Percentiles rank a stretch among this genome's conserved stretches.
These are phyloP conservation scores for Bisporella sp. DNA, from an alignment of 2,329 filamentous ascomycete genomes.

Conservation along the genomic window DNA sequence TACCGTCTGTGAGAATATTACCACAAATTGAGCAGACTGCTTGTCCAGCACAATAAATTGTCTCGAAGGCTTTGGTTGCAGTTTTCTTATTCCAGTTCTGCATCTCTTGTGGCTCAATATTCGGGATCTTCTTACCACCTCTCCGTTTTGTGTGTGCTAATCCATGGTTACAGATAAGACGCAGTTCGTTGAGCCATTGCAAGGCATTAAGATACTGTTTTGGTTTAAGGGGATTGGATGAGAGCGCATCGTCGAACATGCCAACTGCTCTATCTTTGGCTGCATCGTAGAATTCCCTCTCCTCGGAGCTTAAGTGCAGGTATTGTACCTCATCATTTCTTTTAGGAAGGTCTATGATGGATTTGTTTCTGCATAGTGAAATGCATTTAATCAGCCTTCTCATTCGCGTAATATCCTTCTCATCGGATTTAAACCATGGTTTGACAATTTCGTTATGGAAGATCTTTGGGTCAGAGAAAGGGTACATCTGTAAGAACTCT, in stretches of 20 bases:
- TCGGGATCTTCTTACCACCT: background rate
- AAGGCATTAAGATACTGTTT: constrained; percentile 34
- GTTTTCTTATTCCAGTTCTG: background rate
- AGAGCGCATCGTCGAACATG: constrained; percentile 29
- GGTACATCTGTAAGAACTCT: constrained; percentile 35
- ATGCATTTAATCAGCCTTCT: constrained; percentile 33
- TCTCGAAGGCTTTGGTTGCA: constrained; percentile 29
- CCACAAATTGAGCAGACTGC: constrained; percentile 5
- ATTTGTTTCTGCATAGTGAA: constrained; percentile 33
- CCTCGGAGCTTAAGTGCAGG: constrained; percentile 30
- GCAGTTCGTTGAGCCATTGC: constrained; percentile 37
- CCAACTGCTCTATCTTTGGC: constrained; percentile 20
- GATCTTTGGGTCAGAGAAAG: constrained; percentile 31
- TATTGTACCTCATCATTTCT: constrained; percentile 27
- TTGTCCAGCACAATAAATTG: constrained; percentile 3
- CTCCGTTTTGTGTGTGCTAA: constrained; percentile 30
- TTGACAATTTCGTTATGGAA: constrained; percentile 30
- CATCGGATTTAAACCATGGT: constrained; percentile 31
- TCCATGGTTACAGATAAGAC: constrained; percentile 40
- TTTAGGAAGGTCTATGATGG: constrained; percentile 31
- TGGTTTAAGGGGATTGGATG: constrained; percentile 4
- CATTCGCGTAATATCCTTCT: constrained; percentile 32
- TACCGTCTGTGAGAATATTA: constrained; percentile 1
- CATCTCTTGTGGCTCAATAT: background rate
- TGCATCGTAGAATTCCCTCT: constrained; percentile 31